Evolutionary conservation across 371 early-diverging fungal species (phyloP).

Genomic region (Rhizopus microsporus): DNA sequence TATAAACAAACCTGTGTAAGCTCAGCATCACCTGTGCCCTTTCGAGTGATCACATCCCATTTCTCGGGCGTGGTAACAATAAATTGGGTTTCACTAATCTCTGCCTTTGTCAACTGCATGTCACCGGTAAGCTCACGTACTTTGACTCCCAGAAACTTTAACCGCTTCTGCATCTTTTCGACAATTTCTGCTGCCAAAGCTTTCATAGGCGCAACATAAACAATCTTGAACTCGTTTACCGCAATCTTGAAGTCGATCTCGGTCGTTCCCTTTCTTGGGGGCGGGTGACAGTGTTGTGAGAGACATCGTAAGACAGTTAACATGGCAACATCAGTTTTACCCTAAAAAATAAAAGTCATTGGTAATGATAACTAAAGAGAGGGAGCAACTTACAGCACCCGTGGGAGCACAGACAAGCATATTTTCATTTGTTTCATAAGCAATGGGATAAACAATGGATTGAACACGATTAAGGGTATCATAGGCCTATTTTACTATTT

Average conservation of each 20-base stretch:
- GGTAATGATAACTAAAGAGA: not conserved
- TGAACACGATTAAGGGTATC: constrained; percentile 91
- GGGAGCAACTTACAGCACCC: constrained; percentile 78
- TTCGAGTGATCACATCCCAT: constrained; percentile 99
- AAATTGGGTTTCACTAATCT: constrained; percentile 91
- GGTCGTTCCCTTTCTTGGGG: constrained; percentile 42
- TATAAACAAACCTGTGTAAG: constrained; percentile 66
- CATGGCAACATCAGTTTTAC: constrained; percentile 99
- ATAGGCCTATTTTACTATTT: constrained; percentile 62
- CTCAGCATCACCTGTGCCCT: constrained; percentile 89
- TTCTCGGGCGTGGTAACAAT: constrained; percentile 99
- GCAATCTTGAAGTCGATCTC: constrained; percentile 59
- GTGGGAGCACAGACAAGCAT: constrained; percentile 99
- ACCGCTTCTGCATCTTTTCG: constrained; percentile 84
- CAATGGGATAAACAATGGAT: constrained; percentile 92
- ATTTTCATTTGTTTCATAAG: constrained; percentile 94
- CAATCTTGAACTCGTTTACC: constrained; percentile 89
- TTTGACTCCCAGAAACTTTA: constrained; percentile 82
- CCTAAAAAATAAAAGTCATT: constrained; percentile 55
- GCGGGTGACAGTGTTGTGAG: constrained; percentile 63
- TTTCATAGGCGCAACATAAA: constrained; percentile 99
- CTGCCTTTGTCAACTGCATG: constrained; percentile 94
- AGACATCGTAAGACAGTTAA: constrained; percentile 85
- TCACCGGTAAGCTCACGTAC: constrained; percentile 96
- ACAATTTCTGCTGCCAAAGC: constrained; percentile 98